Evolutionary conservation across 2,329 filamentous ascomycete genomes (phyloP).

Genomic region (Claviceps pusilla): DNA sequence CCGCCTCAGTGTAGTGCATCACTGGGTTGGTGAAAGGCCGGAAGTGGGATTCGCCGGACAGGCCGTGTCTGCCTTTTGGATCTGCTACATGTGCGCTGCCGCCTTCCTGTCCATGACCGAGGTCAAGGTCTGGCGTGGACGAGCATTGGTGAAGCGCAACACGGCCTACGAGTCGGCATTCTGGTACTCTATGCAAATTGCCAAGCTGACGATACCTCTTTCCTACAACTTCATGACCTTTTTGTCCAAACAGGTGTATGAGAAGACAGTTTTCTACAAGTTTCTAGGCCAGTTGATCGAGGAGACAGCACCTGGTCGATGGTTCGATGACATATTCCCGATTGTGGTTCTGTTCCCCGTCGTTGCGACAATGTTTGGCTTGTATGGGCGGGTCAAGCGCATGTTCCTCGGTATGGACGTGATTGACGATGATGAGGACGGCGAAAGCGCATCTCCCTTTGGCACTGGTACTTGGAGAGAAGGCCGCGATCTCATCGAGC

Average conservation of each 20-base stretch:
- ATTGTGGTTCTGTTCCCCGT: slow-evolving; percentile 78
- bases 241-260: slow-evolving; percentile 55
- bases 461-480: slow-evolving; percentile 82
- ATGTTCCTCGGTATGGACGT: slow-evolving; percentile 64
- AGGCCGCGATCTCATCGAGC: slow-evolving; percentile 76
- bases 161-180: slow-evolving; percentile 88
- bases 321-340: slow-evolving; percentile 81
- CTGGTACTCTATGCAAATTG: slow-evolving; percentile 89
- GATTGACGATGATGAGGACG: slow-evolving; percentile 51
- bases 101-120: slow-evolving; percentile 79
- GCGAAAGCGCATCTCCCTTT: slow-evolving; percentile 45
- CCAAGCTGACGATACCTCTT: slow-evolving; percentile 80
- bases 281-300: slow-evolving; percentile 77
- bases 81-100: slow-evolving; percentile 89
- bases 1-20: slow-evolving; percentile 54
- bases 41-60: slow-evolving; percentile 80
- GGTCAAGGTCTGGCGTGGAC: slow-evolving; percentile 93
- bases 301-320: slow-evolving; percentile 64
- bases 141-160: slow-evolving; percentile 76
- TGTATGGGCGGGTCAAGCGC: slow-evolving; percentile 70
- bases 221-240: slow-evolving; percentile 96
- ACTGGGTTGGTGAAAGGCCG: slow-evolving; percentile 54
- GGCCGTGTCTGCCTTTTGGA: slow-evolving; percentile 69
- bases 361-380: slow-evolving; percentile 68
- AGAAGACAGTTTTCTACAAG: slow-evolving; percentile 67